Evolutionary conservation across 129 eudicot genomes (phyloP).

Genomic region (Cynara cardunculus): DNA sequence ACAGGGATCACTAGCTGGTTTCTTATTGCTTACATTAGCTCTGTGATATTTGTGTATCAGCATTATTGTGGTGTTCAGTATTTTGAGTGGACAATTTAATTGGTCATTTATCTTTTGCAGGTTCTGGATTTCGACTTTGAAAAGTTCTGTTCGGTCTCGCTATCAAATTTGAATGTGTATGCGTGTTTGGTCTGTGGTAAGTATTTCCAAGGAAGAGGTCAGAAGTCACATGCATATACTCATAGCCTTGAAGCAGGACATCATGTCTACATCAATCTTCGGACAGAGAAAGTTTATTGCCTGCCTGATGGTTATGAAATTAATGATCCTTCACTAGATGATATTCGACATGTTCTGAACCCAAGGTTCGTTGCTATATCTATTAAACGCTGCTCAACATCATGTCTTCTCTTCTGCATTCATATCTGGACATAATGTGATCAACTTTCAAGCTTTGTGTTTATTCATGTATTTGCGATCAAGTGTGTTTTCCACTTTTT

Average conservation of each 20-base stretch:
- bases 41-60: not conserved
- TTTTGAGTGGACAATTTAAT: not conserved
- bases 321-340: slow-evolving; percentile 91
- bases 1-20: not conserved
- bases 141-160: slow-evolving; percentile 86
- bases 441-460: not conserved
- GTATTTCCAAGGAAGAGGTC: slow-evolving; percentile 97
- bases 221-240: slow-evolving; percentile 92
- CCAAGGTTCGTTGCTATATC: slow-evolving; percentile 54
- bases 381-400: not conserved
- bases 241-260: slow-evolving; percentile 99
- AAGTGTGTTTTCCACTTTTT: not conserved
- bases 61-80: not conserved
- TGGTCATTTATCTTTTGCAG: slow-evolving; percentile 42
- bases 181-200: slow-evolving; percentile 98
- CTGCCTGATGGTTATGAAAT: slow-evolving; percentile 98
- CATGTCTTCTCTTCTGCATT: not conserved
- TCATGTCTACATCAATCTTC: slow-evolving; percentile 92
- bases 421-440: not conserved
- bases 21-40: not conserved
- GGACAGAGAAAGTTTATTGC: slow-evolving; percentile 88
- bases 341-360: slow-evolving; percentile 83
- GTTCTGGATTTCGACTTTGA: slow-evolving; percentile 98
- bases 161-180: slow-evolving; percentile 88
- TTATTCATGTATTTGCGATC: not conserved